A percentile compares a stretch with the other conserved stretches of the same genome.
These are phyloP conservation scores for Fragosphaeria purpurea DNA, from an alignment of 2,329 filamentous ascomycete genomes.

Conservation along the genomic window DNA sequence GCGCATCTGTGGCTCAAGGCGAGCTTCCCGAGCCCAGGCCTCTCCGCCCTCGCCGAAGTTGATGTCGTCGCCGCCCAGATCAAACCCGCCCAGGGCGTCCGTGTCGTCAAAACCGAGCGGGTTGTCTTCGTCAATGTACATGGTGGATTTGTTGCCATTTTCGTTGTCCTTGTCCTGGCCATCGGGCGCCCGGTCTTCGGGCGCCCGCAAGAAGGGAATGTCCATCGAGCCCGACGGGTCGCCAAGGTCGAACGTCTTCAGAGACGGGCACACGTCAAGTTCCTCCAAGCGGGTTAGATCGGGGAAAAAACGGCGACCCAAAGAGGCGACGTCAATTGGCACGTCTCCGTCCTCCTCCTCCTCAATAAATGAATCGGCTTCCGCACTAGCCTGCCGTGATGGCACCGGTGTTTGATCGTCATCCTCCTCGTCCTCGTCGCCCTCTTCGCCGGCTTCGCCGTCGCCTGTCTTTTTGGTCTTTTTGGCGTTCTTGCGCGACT, in stretches of 20 bases:
- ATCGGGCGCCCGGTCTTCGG: slow-evolving; percentile 73
- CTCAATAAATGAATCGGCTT: slow-evolving; percentile 8
- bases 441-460: slow-evolving; percentile 28
- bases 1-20: slow-evolving; percentile 74
- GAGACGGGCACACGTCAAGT: slow-evolving; percentile 86
- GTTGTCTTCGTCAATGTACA: slow-evolving; percentile 81
- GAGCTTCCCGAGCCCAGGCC: slow-evolving; percentile 86
- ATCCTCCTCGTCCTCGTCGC: slow-evolving; percentile 23
- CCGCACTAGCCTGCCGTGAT: slow-evolving; percentile 19
- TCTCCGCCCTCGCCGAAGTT: slow-evolving; percentile 95
- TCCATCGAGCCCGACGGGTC: slow-evolving; percentile 77
- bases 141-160: slow-evolving; percentile 58
- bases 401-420: slow-evolving; percentile 34
- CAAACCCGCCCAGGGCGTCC: slow-evolving; percentile 63
- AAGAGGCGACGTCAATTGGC: slow-evolving; percentile 66
- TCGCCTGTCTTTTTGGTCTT: slow-evolving; percentile 22
- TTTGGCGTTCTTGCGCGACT: slow-evolving; percentile 19
- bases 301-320: slow-evolving; percentile 78
- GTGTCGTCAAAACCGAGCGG: slow-evolving; percentile 74
- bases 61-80: slow-evolving; percentile 61
- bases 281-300: slow-evolving; percentile 66
- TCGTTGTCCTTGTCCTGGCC: slow-evolving; percentile 43
- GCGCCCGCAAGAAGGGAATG: slow-evolving; percentile 82
- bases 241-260: slow-evolving; percentile 88
- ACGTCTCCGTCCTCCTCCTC: slow-evolving; percentile 28